Evolutionary conservation across 495 filamentous ascomycete genomes (phyloP).

Genomic region (Xylaria telfairii): DNA sequence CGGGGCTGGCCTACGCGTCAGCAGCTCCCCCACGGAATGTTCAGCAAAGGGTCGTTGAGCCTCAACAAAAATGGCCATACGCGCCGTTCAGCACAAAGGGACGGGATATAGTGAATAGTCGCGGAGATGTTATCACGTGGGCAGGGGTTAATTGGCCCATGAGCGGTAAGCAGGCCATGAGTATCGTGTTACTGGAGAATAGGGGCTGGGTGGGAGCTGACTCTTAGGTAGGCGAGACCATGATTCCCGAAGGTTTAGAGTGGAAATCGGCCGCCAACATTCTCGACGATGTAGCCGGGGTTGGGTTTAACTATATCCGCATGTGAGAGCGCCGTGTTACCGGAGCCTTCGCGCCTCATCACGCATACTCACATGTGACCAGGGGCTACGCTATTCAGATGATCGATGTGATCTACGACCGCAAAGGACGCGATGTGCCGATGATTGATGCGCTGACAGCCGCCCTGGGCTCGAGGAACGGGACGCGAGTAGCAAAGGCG

Average conservation of each 20-base stretch:
- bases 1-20: conserved; percentile 25
- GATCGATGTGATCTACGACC: conserved; percentile 62
- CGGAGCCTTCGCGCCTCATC: not conserved
- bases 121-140: conserved; percentile 53
- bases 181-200: conserved; percentile 21
- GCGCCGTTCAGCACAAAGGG: conserved; percentile 44
- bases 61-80: conserved; percentile 36
- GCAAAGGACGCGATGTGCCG: conserved; percentile 51
- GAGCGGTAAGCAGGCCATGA: conserved; percentile 31
- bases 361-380: not conserved
- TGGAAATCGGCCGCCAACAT: conserved; percentile 57
- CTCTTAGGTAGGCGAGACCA: conserved; percentile 51
- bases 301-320: conserved; percentile 61
- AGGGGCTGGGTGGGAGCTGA: not conserved
- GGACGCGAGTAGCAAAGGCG: conserved; percentile 48
- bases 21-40: conserved; percentile 22
- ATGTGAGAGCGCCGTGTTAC: conserved; percentile 33
- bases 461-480: conserved; percentile 53
- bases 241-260: conserved; percentile 65
- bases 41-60: conserved; percentile 6
- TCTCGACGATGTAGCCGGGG: conserved; percentile 50
- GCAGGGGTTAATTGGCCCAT: conserved; percentile 63
- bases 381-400: conserved; percentile 61
- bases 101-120: conserved; percentile 55
- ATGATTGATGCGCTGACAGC: conserved; percentile 50